Percentiles rank a stretch among this genome's conserved stretches.
phyloP scores from a whole-genome alignment of 768 basidiomycete genomes.

The Mycena capillaripes region DNA sequence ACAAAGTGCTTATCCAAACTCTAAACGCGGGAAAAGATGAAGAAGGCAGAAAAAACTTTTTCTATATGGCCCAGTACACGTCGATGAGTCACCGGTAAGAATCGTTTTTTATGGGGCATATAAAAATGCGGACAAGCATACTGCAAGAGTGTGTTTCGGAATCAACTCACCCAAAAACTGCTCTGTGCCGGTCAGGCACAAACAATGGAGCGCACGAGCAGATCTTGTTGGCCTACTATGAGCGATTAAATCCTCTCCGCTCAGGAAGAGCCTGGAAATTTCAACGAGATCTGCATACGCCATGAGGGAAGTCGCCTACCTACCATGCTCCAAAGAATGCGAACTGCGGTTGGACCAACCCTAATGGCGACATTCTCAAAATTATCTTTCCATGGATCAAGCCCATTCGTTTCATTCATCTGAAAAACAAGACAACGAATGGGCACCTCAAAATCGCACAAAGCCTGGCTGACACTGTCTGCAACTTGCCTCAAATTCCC shows the following conservation, averaged over 20 bases:
- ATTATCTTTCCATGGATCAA: background rate
- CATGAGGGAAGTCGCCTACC: background rate
- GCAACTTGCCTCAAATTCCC: too few relatives aligned
- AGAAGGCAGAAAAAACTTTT: background rate
- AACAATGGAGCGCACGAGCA: conserved; percentile 8
- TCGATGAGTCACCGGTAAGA: background rate
- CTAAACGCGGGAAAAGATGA: background rate
- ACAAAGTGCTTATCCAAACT: background rate
- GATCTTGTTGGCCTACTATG: background rate
- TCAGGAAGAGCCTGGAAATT: background rate
- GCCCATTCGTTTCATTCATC: too few relatives aligned
- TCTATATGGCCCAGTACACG: background rate
- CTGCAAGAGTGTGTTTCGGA: background rate
- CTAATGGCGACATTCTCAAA: conserved; percentile 17
- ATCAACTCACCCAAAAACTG: background rate
- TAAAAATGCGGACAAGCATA: conserved; percentile 5
- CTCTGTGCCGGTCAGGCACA: background rate
- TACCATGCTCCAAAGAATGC: background rate
- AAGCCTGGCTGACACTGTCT: too few relatives aligned
- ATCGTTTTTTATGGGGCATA: background rate
- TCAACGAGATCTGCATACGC: conserved; percentile 13
- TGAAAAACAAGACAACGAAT: too few relatives aligned
- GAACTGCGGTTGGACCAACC: background rate
- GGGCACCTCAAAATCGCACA: too few relatives aligned
- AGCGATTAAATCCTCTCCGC: background rate